Percentiles rank a stretch among this genome's conserved stretches.
phyloP scores from a whole-genome alignment of 1,284 basidiomycete genomes.

The Papiliotrema fonsecae region DNA sequence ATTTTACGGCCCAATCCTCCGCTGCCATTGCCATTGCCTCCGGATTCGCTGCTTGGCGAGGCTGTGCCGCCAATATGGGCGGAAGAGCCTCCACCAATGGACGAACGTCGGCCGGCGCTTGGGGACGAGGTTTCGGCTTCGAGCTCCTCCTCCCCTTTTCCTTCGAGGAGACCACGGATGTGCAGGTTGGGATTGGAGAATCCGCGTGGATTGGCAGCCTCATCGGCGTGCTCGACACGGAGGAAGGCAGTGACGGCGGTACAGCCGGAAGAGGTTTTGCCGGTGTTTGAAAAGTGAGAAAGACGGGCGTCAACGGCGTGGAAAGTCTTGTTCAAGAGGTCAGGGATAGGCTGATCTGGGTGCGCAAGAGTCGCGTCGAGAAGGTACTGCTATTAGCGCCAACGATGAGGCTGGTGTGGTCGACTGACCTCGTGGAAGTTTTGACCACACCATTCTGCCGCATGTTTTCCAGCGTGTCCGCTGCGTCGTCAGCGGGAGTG shows the following conservation, averaged over 20 bases:
- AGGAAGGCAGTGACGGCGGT: constrained; percentile 97
- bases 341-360: constrained; percentile 62
- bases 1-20: constrained; percentile 25
- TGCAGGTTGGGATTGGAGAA: constrained; percentile 39
- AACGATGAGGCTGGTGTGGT: too few species aligned
- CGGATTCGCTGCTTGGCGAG: not conserved
- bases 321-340: constrained; percentile 88
- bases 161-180: constrained; percentile 40
- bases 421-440: constrained; percentile 82
- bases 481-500: constrained; percentile 15
- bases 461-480: constrained; percentile 96
- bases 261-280: constrained; percentile 92
- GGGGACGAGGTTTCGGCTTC: constrained; percentile 28
- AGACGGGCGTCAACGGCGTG: constrained; percentile 81
- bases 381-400: constrained; percentile 35
- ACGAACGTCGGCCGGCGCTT: not conserved
- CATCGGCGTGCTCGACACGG: constrained; percentile 71
- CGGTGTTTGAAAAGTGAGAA: constrained; percentile 74
- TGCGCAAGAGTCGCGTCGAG: constrained; percentile 45
- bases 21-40: constrained; percentile 3
- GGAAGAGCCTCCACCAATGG: constrained; percentile 7
- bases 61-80: constrained; percentile 5
- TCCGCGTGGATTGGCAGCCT: constrained; percentile 23
- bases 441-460: constrained; percentile 96
- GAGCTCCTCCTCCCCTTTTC: constrained; percentile 45